Conservation (phyloP, 2,329 filamentous ascomycete genomes). For the Oidium heveae region DNA sequence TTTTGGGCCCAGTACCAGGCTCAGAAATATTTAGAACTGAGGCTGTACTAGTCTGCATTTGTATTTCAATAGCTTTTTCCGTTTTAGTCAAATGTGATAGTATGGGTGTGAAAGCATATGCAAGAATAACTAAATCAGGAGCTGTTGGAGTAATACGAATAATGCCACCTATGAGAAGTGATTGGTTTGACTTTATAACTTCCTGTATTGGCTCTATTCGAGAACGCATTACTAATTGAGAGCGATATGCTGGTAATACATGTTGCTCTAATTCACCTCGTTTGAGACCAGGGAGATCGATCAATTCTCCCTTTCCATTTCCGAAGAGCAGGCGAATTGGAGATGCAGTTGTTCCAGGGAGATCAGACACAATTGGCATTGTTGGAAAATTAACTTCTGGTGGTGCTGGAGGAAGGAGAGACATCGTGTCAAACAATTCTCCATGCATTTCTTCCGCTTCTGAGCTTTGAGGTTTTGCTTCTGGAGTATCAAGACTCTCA, state of each 20-base stretch:
- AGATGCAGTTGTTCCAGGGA: slow-evolving; percentile 83
- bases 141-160: slow-evolving; percentile 63
- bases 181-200: slow-evolving; percentile 49
- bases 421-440: slow-evolving; percentile 8
- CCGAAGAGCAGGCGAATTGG: slow-evolving; percentile 86
- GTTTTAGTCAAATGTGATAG: slow-evolving; percentile 52
- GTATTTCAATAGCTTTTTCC: slow-evolving; percentile 52
- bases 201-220: slow-evolving; percentile 50
- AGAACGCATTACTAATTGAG: slow-evolving; percentile 51
- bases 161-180: slow-evolving; percentile 62
- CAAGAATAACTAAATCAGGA: slow-evolving; percentile 38
- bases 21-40: slow-evolving; percentile 37
- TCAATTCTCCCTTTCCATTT: slow-evolving; percentile 62
- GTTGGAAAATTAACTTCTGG: slow-evolving; percentile 49
- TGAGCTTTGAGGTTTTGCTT: slow-evolving; percentile 3
- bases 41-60: slow-evolving; percentile 33
- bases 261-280: slow-evolving; percentile 47
- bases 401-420: slow-evolving; percentile 53
- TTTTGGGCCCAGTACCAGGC: slow-evolving; percentile 29
- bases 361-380: slow-evolving; percentile 65
- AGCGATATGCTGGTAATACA: slow-evolving; percentile 38
- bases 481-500: background rate
- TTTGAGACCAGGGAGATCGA: slow-evolving; percentile 71
- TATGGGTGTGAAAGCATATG: slow-evolving; percentile 72
- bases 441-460: slow-evolving; percentile 4